Evolutionary conservation across 306 rosid genomes (phyloP), one percentile per base, ranked within the genome.

Genomic region (Carpinus fangiana): DNA sequence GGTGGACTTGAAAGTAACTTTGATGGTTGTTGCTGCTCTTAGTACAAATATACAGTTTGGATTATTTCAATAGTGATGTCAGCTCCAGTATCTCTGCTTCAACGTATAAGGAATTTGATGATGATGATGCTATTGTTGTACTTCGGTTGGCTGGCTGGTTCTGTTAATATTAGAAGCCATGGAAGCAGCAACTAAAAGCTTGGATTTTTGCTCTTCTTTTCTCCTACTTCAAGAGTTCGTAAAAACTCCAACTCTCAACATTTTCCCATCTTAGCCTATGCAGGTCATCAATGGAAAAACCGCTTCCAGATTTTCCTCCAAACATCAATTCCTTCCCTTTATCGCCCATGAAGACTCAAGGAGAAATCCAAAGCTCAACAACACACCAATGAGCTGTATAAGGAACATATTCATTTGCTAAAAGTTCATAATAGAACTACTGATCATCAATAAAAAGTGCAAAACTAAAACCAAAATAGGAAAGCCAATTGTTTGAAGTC

Each of bases 81-180:
- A 23, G 26, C 26, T 23, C 26, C 1, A 23, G 26, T 23, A 23
- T 23, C 26, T 23, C 26, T 23, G 26, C 26, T 23, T 23, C 26
- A 23, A 23, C 26, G 26, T 23, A 23, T 23, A 23, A 23, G 26
- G 26, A 23, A 23, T 23, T 23, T 55, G 77, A n/a, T 72, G 78
- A 0, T 80, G 83, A 13, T 65, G 81, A 0, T 75, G 79, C 31
- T 45, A 86, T 6, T 86, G 89, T 72, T 86, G 88, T 3, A 78
- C 64, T 46, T 81, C 89, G 73, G 74, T 38, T 47, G 80, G 86
- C 81, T 84, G 70, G 55, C 17, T 81, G 87, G 56, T 80, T 75
- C 76, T 80, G 43, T 86, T 80, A 23, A 82, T 75, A 80, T 74
- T 72, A 8, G 93, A 92, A 86, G 89, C 92, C 93, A 88, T 90